Evolutionary conservation across 163 green algal species (phyloP), one percentile per base, ranked within the genome.

Genomic region (Prototheca wickerhamii): DNA sequence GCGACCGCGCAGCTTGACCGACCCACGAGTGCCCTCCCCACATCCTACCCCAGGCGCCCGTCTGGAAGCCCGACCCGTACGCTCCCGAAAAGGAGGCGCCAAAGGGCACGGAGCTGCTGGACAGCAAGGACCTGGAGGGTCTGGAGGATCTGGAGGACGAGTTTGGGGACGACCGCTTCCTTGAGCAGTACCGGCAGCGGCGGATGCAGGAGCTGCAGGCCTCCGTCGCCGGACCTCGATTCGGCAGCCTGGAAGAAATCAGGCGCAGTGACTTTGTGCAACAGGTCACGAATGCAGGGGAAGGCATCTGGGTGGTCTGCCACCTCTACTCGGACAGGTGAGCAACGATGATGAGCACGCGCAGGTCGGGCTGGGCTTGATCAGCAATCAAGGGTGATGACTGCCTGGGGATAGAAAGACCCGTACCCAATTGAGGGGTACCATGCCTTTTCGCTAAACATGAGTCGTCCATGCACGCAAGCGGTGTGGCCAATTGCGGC

Each of bases 281-380:
- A 43, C 64, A 90, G 57, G 85, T 93, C 49, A 92, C 84, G 15
- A 76, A 89, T 35, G 85, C 82, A 1, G 71, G 75, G 25, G 51
- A 75, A 20, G 72, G 82, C 4, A 54, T 79, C 8, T 92, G 83
- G 80, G 88, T 94, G 23, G 83, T 94, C 12, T 80, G 84, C 25
- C 78, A 87, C 58, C 79, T 96, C 21, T 91, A 86, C 75, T 88
- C 92, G 63, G 79, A 89, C 34, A 76, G 75, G 83, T 84, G 68
- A 63, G 79, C n/a, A n/a, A 32, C 4, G 3, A 5, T 55, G 60
- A 3, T 34, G n/a, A n/a, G n/a, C n/a, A n/a, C n/a, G n/a, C n/a
- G n/a, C n/a, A n/a, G n/a, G n/a, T n/a, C n/a, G n/a, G n/a, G n/a
- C n/a, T n/a, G n/a, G n/a, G n/a, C n/a, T n/a, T n/a, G n/a, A n/a